These are phyloP conservation scores for Malus orientalis DNA, from an alignment of 306 rosid genomes.

Conservation along the genomic window DNA sequence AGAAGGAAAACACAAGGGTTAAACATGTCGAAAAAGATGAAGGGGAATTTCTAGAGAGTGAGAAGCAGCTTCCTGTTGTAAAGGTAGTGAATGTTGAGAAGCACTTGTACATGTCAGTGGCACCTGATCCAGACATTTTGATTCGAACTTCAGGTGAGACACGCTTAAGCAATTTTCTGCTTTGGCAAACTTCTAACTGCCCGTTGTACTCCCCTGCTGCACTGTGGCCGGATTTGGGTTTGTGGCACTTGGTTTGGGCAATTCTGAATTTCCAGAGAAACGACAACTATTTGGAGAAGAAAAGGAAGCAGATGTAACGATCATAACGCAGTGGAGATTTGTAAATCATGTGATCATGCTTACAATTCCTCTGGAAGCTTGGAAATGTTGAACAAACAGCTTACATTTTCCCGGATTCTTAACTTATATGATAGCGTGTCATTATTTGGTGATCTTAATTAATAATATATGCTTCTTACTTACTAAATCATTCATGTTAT, in stretches of 20 bases:
- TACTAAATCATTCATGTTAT: too few species aligned
- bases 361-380: neutral
- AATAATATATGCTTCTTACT: too few species aligned
- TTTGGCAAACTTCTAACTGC: conserved; percentile 60
- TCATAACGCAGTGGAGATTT: neutral
- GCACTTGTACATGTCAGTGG: conserved; percentile 66
- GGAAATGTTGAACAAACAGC: neutral
- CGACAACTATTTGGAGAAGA: conserved; percentile 54
- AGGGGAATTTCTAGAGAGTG: conserved; percentile 3
- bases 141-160: conserved; percentile 59
- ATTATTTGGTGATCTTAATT: neutral
- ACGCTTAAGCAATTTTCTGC: conserved; percentile 73
- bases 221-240: conserved; percentile 77
- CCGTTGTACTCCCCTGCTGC: conserved; percentile 55
- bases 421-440: neutral
- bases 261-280: conserved; percentile 58
- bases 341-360: neutral
- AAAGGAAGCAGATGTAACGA: conserved; percentile 24
- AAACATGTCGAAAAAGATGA: neutral
- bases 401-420: neutral
- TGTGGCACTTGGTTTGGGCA: conserved; percentile 59
- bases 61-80: conserved; percentile 25
- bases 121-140: conserved; percentile 68
- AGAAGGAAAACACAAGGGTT: neutral
- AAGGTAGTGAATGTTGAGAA: conserved; percentile 53